Percentiles rank a stretch among this genome's conserved stretches.
Conservation (phyloP, 495 filamentous ascomycete species). For the Xylaria venustula region DNA sequence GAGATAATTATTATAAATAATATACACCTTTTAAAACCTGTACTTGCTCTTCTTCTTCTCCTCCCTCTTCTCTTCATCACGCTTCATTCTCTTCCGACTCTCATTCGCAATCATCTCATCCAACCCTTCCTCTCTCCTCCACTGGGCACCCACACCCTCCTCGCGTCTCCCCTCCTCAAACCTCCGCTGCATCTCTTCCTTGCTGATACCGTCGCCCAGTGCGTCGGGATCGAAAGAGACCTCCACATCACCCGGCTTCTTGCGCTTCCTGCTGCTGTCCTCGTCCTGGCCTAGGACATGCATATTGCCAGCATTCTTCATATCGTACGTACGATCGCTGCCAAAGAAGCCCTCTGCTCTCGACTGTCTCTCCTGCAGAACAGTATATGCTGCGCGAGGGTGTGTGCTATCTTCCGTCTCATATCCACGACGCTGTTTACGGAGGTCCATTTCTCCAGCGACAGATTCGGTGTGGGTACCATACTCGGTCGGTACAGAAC, state of each 20-base stretch:
- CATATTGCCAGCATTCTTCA: conserved; percentile 45
- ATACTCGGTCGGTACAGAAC: conserved; percentile 75
- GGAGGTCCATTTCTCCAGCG: conserved; percentile 84
- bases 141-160: conserved; percentile 62
- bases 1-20: background rate
- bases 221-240: conserved; percentile 83
- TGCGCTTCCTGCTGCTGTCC: conserved; percentile 73
- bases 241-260: conserved; percentile 93
- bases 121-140: conserved; percentile 88
- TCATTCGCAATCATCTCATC: conserved; percentile 97
- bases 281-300: conserved; percentile 80
- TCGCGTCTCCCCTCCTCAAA: conserved; percentile 78
- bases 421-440: conserved; percentile 80
- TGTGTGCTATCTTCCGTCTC: conserved; percentile 81
- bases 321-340: conserved; percentile 87
- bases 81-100: conserved; percentile 81
- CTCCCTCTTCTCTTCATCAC: conserved; percentile 72
- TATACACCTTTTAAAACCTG: conserved; percentile 23
- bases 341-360: conserved; percentile 92
- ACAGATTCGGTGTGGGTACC: conserved; percentile 65
- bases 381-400: conserved; percentile 78
- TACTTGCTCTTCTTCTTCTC: conserved; percentile 41
- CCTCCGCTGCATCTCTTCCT: conserved; percentile 52
- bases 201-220: conserved; percentile 71
- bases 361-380: conserved; percentile 83